Conservation (phyloP, 805 yeast genomes). For the Cyberlindnera mycetangii region DNA sequence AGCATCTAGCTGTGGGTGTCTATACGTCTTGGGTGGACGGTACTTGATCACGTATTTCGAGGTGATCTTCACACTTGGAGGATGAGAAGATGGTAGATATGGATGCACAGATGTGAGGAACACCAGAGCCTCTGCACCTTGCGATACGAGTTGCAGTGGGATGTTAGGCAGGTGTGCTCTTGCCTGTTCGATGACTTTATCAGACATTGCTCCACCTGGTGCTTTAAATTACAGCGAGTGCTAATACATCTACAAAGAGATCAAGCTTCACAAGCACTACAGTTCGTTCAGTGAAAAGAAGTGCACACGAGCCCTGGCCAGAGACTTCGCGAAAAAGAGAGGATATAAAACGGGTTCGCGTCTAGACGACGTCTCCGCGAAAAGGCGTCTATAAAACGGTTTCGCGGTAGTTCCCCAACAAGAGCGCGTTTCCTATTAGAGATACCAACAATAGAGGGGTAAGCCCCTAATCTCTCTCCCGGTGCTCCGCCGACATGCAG, state of each 20-base stretch:
- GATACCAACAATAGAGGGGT: background rate
- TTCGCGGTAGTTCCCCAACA: no score
- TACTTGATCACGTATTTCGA: constrained; percentile 65
- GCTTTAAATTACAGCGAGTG: no score
- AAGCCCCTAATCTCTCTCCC: background rate
- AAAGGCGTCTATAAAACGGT: background rate
- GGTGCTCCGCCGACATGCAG: background rate
- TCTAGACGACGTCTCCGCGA: no score
- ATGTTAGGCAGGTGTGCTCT: constrained; percentile 44
- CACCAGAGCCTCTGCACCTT: constrained; percentile 90
- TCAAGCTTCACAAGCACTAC: background rate
- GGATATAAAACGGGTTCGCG: no score
- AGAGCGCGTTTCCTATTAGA: no score
- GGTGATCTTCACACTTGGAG: constrained; percentile 26
- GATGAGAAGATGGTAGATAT: constrained; percentile 43
- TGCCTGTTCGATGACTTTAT: constrained; percentile 43
- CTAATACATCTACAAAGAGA: no score
- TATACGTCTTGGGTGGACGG: constrained; percentile 86
- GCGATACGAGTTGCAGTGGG: constrained; percentile 59
- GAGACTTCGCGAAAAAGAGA: no score
- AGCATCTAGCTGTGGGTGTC: constrained; percentile 81
- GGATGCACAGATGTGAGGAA: constrained; percentile 66
- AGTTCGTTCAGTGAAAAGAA: background rate
- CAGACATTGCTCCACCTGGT: no score
- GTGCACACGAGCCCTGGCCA: constrained; percentile 5